A percentile compares a stretch with the other conserved stretches of the same genome.
Evolutionary conservation across 345 rosid species (phyloP).

Genomic region (Populus tremula): DNA sequence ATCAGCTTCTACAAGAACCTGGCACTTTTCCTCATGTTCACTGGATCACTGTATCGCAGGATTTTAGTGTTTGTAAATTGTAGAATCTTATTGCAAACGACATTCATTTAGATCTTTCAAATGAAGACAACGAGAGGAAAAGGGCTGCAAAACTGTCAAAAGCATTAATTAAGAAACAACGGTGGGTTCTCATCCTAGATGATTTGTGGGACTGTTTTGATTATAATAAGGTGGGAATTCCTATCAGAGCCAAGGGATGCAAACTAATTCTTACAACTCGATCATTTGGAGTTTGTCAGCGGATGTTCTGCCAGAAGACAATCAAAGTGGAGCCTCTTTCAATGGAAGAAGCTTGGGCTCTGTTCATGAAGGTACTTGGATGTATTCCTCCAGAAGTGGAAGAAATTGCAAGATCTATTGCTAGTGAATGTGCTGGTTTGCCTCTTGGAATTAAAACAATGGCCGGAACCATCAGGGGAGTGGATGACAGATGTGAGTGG

Average conservation of each 20-base stretch:
- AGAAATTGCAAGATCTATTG: no score
- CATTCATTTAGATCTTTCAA: not conserved
- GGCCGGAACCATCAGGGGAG: no score
- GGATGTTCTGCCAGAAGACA: not conserved
- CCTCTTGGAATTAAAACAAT: no score
- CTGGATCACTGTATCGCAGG: constrained; percentile 12
- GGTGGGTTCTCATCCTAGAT: constrained; percentile 14
- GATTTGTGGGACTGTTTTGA: constrained; percentile 10
- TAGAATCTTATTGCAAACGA: constrained; percentile 1
- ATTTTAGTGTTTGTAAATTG: not conserved
- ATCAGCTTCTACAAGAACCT: not conserved
- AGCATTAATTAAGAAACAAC: not conserved
- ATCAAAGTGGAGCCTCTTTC: constrained; percentile 4
- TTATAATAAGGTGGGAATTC: constrained; percentile 1
- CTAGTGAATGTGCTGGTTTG: no score
- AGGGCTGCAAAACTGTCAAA: constrained; percentile 5
- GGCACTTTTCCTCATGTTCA: not conserved
- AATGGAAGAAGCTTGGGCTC: not conserved
- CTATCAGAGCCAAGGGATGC: not conserved
- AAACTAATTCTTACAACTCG: constrained; percentile 5
- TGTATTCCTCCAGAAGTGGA: no score
- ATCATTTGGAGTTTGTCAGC: not conserved
- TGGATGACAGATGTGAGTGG: no score
- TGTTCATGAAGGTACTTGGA: no score
- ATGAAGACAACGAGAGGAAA: not conserved